Evolutionary conservation across 257 asterid species (phyloP).

Genomic region (Petrea volubilis): DNA sequence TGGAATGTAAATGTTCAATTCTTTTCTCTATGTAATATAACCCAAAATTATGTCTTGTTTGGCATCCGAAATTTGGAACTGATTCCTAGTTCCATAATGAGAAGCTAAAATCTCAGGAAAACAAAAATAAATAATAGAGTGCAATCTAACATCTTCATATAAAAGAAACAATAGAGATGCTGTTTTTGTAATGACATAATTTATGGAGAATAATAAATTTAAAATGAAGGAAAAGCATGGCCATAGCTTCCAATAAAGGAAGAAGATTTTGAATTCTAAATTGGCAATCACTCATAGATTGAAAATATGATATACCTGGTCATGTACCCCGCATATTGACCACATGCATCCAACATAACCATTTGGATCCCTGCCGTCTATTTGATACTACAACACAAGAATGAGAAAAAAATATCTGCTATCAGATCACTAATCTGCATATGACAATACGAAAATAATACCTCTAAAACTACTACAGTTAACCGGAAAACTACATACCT

Average conservation of each 20-base stretch:
- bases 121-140: background rate
- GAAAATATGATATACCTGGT: constrained; percentile 57
- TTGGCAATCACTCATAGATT: background rate
- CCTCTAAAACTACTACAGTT: background rate
- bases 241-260: background rate
- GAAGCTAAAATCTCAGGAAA: too few species aligned
- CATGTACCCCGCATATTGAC: constrained; percentile 97
- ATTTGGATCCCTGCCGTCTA: constrained; percentile 94
- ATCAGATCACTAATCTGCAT: background rate
- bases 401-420: background rate
- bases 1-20: background rate
- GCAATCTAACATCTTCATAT: background rate
- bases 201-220: background rate
- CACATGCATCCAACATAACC: constrained; percentile 99
- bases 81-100: background rate
- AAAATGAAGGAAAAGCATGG: background rate
- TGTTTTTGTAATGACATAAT: too few species aligned
- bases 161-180: too few species aligned
- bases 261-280: background rate
- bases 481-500: constrained; percentile 35
- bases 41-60: background rate
- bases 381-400: constrained; percentile 61
- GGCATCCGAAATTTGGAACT: background rate
- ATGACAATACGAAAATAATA: background rate
- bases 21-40: background rate